phyloP scores from a whole-genome alignment of 176 grass and related monocot species.

The Hsuehochloa calcarea region DNA sequence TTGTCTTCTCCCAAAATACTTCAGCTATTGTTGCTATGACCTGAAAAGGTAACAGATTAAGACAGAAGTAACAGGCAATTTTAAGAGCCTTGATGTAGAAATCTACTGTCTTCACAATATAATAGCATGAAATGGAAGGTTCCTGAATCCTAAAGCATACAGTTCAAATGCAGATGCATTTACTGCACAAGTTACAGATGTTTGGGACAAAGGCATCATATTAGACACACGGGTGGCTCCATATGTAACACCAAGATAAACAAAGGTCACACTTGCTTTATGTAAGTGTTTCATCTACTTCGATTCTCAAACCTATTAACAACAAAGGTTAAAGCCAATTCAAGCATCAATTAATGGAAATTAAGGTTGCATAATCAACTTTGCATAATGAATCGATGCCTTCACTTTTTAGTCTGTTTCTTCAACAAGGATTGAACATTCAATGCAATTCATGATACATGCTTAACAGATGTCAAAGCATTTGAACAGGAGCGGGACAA shows the following conservation, averaged over 20 bases:
- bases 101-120: not conserved
- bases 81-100: not conserved
- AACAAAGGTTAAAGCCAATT: not conserved
- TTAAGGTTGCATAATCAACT: not conserved
- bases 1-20: conserved; percentile 69
- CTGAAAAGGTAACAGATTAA: conserved; percentile 55
- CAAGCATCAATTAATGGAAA: not conserved
- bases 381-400: not conserved
- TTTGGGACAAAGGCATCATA: not conserved
- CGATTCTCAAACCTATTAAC: not conserved
- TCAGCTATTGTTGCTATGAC: conserved; percentile 68
- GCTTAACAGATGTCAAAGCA: not conserved
- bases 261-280: not conserved
- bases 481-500: not conserved
- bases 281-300: not conserved
- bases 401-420: not conserved
- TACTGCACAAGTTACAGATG: not conserved
- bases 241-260: not conserved
- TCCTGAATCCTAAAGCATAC: not conserved
- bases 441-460: not conserved
- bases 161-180: conserved; percentile 19
- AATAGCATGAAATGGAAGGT: not conserved
- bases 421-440: not conserved
- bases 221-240: not conserved
- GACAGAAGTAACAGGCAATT: not conserved